A percentile compares a stretch with the other conserved stretches of the same genome.
phyloP scores from a whole-genome alignment of 83 land plant species.

The Larix sibirica region DNA sequence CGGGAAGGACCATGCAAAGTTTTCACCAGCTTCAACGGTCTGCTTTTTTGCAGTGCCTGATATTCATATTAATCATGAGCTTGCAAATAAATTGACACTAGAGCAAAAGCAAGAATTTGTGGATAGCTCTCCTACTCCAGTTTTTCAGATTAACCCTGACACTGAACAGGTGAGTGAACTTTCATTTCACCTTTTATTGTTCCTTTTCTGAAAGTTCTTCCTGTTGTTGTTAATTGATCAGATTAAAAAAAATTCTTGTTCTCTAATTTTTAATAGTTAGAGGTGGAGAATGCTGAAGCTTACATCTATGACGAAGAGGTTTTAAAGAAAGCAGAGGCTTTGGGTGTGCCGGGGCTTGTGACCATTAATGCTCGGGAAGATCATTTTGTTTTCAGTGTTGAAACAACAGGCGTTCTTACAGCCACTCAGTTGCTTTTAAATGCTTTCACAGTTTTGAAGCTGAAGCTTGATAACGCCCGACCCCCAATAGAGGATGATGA shows the following conservation, averaged over 20 bases:
- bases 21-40: slow-evolving; percentile 19
- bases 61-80: slow-evolving; percentile 17
- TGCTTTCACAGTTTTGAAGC: background rate
- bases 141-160: background rate
- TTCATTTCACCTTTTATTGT: too few relatives aligned
- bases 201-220: too few relatives aligned
- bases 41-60: slow-evolving; percentile 11
- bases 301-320: slow-evolving; percentile 21
- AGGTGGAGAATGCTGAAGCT: slow-evolving; percentile 14
- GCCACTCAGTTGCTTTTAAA: slow-evolving; percentile 8
- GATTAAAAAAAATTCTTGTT: background rate
- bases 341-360: slow-evolving; percentile 17
- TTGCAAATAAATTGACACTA: background rate
- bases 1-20: slow-evolving; percentile 26
- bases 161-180: background rate
- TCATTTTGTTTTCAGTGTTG: slow-evolving; percentile 19
- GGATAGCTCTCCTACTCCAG: background rate
- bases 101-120: background rate
- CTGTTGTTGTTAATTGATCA: background rate
- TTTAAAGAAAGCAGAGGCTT: slow-evolving; percentile 18
- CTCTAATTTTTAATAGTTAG: background rate
- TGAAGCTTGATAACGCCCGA: background rate
- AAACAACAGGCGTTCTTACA: slow-evolving; percentile 16
- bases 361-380: slow-evolving; percentile 12
- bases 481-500: background rate